Base-by-base conservation (phyloP, 1,284 basidiomycete genomes). In the Trametes hirsuta region DNA sequence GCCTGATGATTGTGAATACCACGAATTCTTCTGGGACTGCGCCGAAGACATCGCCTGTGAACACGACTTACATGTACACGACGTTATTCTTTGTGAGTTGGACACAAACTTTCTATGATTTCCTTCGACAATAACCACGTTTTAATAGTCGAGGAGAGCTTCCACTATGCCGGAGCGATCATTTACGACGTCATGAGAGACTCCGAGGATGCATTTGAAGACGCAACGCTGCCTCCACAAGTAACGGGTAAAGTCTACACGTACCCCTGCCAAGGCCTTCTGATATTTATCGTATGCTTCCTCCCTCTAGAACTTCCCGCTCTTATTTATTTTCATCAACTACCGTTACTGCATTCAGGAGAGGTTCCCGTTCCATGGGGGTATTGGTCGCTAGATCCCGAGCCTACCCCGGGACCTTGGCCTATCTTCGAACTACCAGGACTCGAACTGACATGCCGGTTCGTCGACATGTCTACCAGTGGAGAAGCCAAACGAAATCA, bases 11-110 rank as follows among this genome's bases (percentile, higher is more conserved):
- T 49, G 39, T 40, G 59, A 61, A 34, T 61, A 61, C 21, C 59
- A 58, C 42, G 59, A 57, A 25, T 61, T 61, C 51, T 61, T 61
- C 51, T 61, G 59, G 59, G 51, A 61, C 36, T 51, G 57, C 34
- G 51, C 59, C 11, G 55, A 61, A 18, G n/a, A 1, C 8, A 40
- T 61, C 15, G 59, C 59, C 10, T 15, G 34, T 4, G 39, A 41
- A 1, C 15, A 61, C 21, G 59, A 42, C 3, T 9, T 61, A 15
- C 35, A 52, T 0, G 35, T 61, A 1, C 59, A 61, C 15, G 54
- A 61, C 11, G 37, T 61, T 9, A 52, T 61, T 6, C 30, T 61
- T 1, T 61, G 59, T 61, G 34, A 15, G 59, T 42, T 18, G 6
- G 42, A 18, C 11, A 15, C 25, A 15, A 22, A 6, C n/a, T 30